These are phyloP conservation scores for Teunomyces gatunensis DNA, from an alignment of 805 yeast genomes.

Conservation along the genomic window DNA sequence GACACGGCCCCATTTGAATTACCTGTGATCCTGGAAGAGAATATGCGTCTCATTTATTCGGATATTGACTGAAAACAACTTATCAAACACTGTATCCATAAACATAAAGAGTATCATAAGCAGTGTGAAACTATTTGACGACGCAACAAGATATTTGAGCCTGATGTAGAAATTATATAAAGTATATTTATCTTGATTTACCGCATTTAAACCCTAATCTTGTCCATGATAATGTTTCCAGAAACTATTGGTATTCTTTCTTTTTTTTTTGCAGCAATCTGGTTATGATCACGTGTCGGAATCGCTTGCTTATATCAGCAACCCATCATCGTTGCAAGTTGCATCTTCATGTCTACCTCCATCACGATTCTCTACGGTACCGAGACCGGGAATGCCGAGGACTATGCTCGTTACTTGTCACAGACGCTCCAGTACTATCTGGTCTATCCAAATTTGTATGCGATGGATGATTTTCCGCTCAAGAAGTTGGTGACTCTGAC, in stretches of 20 bases:
- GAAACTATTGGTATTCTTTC: too few relatives aligned
- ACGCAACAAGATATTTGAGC: too few relatives aligned
- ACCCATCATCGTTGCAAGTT: background rate
- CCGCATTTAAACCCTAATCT: too few relatives aligned
- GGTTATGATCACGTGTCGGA: too few relatives aligned
- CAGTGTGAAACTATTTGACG: too few relatives aligned
- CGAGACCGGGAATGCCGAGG: conserved; percentile 90
- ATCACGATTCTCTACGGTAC: conserved; percentile 80
- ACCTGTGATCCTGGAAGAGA: conserved; percentile 63
- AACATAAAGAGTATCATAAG: too few relatives aligned
- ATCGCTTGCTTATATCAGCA: too few relatives aligned
- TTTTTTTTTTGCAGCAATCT: too few relatives aligned
- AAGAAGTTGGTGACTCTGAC: conserved; percentile 50
- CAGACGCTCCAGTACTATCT: conserved; percentile 53
- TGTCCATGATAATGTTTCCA: too few relatives aligned
- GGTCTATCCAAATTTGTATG: conserved; percentile 45
- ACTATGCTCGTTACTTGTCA: conserved; percentile 67
- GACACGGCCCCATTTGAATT: conserved; percentile 32
- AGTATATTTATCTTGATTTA: too few relatives aligned
- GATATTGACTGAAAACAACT: conserved; percentile 74
- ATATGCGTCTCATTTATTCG: conserved; percentile 63
- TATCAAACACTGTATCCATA: conserved; percentile 39
- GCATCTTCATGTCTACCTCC: conserved; percentile 2
- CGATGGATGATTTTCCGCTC: conserved; percentile 62
- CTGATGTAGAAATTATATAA: too few relatives aligned